Base-by-base conservation (phyloP, 192 early-diverging fungal genomes). In the Geosiphon pyriformis region DNA sequence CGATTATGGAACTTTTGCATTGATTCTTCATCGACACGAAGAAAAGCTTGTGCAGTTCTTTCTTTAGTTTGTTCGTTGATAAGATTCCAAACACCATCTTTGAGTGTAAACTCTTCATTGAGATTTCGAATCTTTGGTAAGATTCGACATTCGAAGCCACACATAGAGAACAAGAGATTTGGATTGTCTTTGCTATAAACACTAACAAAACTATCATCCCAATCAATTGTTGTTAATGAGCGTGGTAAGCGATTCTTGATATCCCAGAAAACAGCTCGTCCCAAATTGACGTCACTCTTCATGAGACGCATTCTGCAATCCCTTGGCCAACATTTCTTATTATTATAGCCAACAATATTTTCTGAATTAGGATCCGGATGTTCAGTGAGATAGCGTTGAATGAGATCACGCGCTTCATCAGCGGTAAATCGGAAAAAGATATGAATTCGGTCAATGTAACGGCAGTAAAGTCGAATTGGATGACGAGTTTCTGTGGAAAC, bases 311-410 rank as follows among this genome's bases (percentile, higher is more conserved):
- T 99, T 58, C 97, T 89, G 67, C 94, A 92, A 79, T 99, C 97
- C 54, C 97, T 90, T 22, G 97, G 97, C 97, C 94, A 98, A 83
- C 93, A 95, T 63, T 93, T 94, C 71, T 95, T 96, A 83, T 95
- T 95, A 75, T 93, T 92, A 78, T 99, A 99, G 1, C 97, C 95
- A 12, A 97, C 97, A 49, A 98, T 88, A 72, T 98, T 97, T 68
- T 98, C 95, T 76, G 94, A 94, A 76, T 96, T 98, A 4, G 95
- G 97, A 75, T 99, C 97, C 0, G 97, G 97, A 76, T 96, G 91
- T 76, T 99, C 95, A 0, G 95, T 98, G 67, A 98, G 70, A 73
- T 94, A 99, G 46, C 95, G 85, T 76, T 99, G 95, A 63, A 98
- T 92, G 68, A 99, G 76, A 69, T 98, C 95, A 54, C 95, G 85